Conservation (phyloP, 2,329 filamentous ascomycete genomes). For the Leptographium procerum region DNA sequence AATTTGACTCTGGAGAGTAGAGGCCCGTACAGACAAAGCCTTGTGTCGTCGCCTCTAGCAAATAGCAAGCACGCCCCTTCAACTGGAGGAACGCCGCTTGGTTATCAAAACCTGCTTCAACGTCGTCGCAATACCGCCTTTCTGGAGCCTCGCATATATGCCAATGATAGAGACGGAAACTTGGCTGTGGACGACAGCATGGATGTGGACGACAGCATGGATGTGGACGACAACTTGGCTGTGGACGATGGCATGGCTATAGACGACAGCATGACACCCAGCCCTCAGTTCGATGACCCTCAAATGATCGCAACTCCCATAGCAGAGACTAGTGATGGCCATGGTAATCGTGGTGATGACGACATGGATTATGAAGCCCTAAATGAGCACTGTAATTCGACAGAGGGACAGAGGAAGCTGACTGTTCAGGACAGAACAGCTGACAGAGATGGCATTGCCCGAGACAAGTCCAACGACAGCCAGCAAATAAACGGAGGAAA, state of each 20-base stretch:
- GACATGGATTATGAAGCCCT: background rate
- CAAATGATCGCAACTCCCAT: background rate
- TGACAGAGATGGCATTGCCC: background rate
- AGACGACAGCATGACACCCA: too few relatives aligned
- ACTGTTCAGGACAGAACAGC: background rate
- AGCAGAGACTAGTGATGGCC: background rate
- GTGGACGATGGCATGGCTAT: background rate
- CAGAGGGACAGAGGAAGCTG: background rate
- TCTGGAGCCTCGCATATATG: background rate
- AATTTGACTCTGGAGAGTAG: background rate
- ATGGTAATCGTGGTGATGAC: too few relatives aligned
- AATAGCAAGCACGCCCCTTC: background rate
- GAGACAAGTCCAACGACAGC: background rate
- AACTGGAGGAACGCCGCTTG: background rate
- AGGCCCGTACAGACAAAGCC: background rate
- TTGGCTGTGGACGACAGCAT: background rate
- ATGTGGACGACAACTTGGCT: background rate
- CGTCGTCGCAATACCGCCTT: background rate
- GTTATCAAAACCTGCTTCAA: background rate
- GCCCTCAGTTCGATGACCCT: background rate
- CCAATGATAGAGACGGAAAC: background rate
- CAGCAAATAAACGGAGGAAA: background rate
- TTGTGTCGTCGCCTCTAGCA: background rate
- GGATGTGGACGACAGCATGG: background rate
- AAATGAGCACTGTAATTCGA: background rate